phyloP scores from a whole-genome alignment of 306 rosid genomes.

The Carpinus viminea region DNA sequence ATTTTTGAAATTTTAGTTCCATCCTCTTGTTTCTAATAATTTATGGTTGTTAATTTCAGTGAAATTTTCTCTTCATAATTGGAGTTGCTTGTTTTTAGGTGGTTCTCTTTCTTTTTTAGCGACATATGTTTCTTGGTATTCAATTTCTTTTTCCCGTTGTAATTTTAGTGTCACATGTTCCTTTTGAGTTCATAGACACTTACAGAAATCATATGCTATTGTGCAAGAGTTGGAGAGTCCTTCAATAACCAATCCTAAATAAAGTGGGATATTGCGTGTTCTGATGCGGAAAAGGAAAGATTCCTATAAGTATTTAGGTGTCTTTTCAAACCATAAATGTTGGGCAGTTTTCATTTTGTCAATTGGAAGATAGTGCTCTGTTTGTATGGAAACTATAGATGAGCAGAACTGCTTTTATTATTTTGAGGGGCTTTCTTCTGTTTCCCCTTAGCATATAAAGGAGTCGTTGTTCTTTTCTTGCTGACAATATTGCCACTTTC shows the following conservation, averaged over 20 bases:
- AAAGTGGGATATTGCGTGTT: background rate
- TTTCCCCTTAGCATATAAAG: constrained; percentile 2
- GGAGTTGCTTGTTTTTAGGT: background rate
- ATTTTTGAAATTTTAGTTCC: background rate
- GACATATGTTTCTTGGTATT: background rate
- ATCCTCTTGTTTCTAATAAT: too few relatives aligned
- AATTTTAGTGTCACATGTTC: background rate
- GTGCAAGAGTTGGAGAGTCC: background rate
- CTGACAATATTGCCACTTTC: constrained; percentile 3
- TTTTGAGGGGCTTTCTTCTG: background rate
- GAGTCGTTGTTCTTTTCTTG: background rate
- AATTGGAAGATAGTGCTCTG: background rate
- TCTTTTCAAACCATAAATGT: background rate
- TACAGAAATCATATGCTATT: background rate
- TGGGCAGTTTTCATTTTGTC: background rate
- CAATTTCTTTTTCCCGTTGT: background rate
- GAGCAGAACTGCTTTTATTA: background rate
- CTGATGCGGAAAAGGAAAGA: background rate
- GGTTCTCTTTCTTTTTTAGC: background rate
- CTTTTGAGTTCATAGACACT: background rate
- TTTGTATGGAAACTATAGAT: background rate
- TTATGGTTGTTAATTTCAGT: background rate
- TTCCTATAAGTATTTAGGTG: background rate
- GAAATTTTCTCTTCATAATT: background rate
- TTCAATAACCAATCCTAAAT: background rate